Base-by-base conservation (phyloP, 495 filamentous ascomycete species). In the Penicillium ucsense region DNA sequence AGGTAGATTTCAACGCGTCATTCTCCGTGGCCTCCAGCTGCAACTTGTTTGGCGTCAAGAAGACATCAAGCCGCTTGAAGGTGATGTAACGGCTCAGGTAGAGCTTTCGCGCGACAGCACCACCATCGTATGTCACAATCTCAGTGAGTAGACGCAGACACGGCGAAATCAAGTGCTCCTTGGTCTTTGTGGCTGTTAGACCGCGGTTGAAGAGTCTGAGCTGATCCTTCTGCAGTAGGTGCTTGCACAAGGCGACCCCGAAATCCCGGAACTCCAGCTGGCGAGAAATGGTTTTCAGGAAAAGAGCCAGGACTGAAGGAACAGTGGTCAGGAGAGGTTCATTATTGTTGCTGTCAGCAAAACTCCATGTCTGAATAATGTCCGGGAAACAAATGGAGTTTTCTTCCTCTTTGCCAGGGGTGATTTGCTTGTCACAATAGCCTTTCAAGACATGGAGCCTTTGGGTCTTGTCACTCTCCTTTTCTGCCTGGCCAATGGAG, bases 91-190 rank as follows among this genome's bases (percentile, higher is more conserved):
- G 73, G 12, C 78, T 77, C 29, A 78, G 70, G 56, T 88, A 89
- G 29, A 94, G 66, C 36, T 78, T 74, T 35, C 76, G 79, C 8
- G 88, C 85, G 20, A 85, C 70, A 35, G 78, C 78, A 10, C 89
- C 89, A 5, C 88, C 89, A 66, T 94, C 88, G 54, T 90, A 89
- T 31, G 73, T 78, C 9, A 84, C 76, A 4, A 86, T 72, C 65
- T 96, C 88, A 20, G 79, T 84, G 41, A 96, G 73, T 40, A 96
- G 71, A 48, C 88, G 77, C 38, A 96, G 63, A 37, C 82, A 86
- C 0, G 89, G 88, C 3, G 85, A 89, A 49, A 96, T 89, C 36
- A 94, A 68, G 66, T 85, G 85, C 34, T 90, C 84, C 56, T 91
- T 94, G 3, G 75, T 70, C 59, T 84, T 88, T 3, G 79, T 77